Evolutionary conservation across 1,139 yeast species (phyloP).

Genomic region (Saccharomyces hybrid): DNA sequence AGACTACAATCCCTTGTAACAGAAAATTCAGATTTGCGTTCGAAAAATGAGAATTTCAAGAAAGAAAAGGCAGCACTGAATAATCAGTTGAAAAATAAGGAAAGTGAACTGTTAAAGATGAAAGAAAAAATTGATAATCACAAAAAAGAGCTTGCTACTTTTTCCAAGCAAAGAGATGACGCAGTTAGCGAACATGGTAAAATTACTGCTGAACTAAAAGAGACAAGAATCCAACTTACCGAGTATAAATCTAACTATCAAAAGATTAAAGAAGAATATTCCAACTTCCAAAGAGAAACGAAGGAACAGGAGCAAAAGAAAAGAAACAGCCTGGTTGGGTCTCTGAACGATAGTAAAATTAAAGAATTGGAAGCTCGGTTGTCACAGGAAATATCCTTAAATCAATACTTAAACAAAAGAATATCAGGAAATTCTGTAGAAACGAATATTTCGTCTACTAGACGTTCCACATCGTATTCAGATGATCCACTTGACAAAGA

Average conservation of each 20-base stretch:
- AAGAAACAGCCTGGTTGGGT: constrained; percentile 1
- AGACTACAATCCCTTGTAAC: constrained; percentile 37
- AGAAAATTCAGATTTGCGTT: constrained; percentile 31
- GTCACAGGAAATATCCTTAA: constrained; percentile 24
- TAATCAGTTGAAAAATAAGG: constrained; percentile 31
- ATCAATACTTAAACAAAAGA: constrained; percentile 23
- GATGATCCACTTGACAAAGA: constrained; percentile 10
- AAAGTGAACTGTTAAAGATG: constrained; percentile 31
- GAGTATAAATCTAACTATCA: constrained; percentile 23
- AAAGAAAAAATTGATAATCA: constrained; percentile 26
- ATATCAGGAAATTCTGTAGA: constrained; percentile 3
- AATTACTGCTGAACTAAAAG: constrained; percentile 16
- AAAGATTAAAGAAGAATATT: constrained; percentile 22
- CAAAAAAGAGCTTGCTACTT: constrained; percentile 18
- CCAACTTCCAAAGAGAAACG: constrained; percentile 20
- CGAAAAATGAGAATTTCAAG: constrained; percentile 13
- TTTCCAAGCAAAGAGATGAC: constrained; percentile 29
- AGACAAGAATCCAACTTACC: constrained; percentile 21
- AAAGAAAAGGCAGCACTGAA: constrained; percentile 30
- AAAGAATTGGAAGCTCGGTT: constrained; percentile 26
- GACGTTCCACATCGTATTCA: constrained; percentile 2
- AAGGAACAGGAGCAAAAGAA: constrained; percentile 23
- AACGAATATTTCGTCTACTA: constrained; percentile 6
- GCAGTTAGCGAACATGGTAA: constrained; percentile 15
- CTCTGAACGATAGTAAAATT: constrained; percentile 11